A percentile compares a stretch with the other conserved stretches of the same genome.
Conservation (phyloP, 1,284 basidiomycete species). For the Apiotrichum gracile region DNA sequence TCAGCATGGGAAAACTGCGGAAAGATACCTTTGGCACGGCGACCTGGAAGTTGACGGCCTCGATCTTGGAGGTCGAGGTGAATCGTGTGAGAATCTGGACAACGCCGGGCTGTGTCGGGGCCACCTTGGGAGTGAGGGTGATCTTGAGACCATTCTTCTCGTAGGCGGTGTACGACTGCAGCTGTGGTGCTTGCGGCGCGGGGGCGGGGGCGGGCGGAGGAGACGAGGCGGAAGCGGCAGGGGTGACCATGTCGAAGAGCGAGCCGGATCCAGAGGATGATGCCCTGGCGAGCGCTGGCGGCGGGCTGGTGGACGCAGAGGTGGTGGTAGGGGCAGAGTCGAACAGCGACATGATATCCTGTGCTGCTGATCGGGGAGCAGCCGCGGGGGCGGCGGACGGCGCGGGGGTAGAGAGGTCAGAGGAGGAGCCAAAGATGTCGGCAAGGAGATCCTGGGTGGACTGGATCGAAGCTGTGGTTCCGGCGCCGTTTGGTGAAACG, state of each 20-base stretch:
- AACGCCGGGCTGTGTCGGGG: conserved; percentile 69
- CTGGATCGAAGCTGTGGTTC: conserved; percentile 50
- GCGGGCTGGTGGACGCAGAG: conserved; percentile 22
- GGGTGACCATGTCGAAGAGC: conserved; percentile 37
- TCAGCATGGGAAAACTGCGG: neutral
- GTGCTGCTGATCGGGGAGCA: conserved; percentile 57
- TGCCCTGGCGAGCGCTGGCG: conserved; percentile 36
- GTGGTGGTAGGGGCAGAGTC: conserved; percentile 49
- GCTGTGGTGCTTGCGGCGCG: conserved; percentile 48
- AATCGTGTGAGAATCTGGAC: conserved; percentile 88
- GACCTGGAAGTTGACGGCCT: conserved; percentile 85
- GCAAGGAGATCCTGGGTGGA: conserved; percentile 84
- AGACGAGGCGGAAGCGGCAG: conserved; percentile 4
- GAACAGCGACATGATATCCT: conserved; percentile 90
- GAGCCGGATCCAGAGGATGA: conserved; percentile 13
- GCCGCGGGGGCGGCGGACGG: conserved; percentile 48
- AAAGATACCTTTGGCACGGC: conserved; percentile 83
- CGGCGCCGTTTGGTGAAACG: conserved; percentile 17
- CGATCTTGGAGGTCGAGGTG: conserved; percentile 59
- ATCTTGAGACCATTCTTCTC: conserved; percentile 86
- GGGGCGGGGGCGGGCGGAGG: conserved; percentile 33
- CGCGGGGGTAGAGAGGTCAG: conserved; percentile 27
- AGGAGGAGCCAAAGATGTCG: conserved; percentile 77
- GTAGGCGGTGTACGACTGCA: conserved; percentile 78
- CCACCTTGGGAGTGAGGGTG: conserved; percentile 79